Evolutionary conservation across 306 rosid genomes (phyloP).

Genomic region (Cicer cuneatum): DNA sequence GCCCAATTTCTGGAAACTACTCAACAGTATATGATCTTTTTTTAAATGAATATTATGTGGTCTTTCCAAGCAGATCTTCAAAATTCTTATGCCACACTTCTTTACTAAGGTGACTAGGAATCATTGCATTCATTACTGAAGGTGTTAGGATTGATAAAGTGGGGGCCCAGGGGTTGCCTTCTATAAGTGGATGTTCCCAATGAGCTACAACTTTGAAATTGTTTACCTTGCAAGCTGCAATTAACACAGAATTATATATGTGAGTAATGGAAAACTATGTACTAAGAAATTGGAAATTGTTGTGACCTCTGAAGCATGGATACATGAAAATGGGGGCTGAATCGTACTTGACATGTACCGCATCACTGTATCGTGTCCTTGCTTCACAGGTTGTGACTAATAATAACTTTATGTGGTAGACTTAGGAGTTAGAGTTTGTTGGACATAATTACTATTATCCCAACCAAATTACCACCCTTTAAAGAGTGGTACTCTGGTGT

Average conservation of each 20-base stretch:
- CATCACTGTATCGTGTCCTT: too few species aligned
- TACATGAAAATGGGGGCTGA: too few species aligned
- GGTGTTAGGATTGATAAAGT: neutral
- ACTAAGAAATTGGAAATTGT: conserved; percentile 29
- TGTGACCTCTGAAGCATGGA: too few species aligned
- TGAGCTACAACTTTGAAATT: neutral
- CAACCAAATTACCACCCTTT: conserved; percentile 31
- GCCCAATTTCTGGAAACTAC: conserved; percentile 22
- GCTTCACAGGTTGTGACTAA: neutral
- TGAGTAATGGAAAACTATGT: neutral
- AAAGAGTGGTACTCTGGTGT: neutral
- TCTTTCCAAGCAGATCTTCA: conserved; percentile 29
- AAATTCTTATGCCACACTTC: conserved; percentile 25
- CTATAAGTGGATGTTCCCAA: conserved; percentile 6
- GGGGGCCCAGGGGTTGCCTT: neutral
- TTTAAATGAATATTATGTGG: neutral
- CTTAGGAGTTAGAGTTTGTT: neutral
- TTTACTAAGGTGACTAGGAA: conserved; percentile 6
- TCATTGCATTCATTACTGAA: neutral
- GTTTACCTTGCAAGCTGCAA: neutral
- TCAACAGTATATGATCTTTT: conserved; percentile 3
- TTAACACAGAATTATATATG: conserved; percentile 5
- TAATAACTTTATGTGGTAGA: neutral
- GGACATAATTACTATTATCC: neutral
- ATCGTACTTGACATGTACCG: too few species aligned